Conservation (phyloP, 495 filamentous ascomycete genomes). For the Sphaerosporella brunnea region DNA sequence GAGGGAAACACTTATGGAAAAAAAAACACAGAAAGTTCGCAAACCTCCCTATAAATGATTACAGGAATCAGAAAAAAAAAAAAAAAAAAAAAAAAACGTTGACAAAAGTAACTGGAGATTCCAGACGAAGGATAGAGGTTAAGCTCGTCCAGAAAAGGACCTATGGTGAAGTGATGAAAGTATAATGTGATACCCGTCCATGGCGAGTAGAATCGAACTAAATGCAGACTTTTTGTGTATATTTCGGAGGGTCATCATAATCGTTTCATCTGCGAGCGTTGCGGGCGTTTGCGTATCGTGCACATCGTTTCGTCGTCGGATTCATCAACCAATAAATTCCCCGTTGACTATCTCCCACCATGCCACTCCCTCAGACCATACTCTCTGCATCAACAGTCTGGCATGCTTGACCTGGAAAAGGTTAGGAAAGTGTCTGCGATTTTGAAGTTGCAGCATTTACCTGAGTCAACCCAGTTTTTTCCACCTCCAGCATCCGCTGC, state of each 20-base stretch:
- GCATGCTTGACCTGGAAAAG: conserved; percentile 37
- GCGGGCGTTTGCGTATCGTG: conserved; percentile 12
- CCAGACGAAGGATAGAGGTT: conserved; percentile 2
- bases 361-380: conserved; percentile 43
- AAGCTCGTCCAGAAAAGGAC: conserved; percentile 2
- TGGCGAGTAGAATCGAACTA: background rate
- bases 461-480: conserved; percentile 63
- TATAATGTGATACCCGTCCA: background rate
- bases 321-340: conserved; percentile 44
- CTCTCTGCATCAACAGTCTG: conserved; percentile 44
- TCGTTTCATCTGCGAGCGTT: conserved; percentile 8
- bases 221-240: background rate
- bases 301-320: background rate
- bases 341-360: conserved; percentile 48
- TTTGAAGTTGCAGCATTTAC: conserved; percentile 26
- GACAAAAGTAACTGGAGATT: conserved; percentile 6
- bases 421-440: conserved; percentile 7
- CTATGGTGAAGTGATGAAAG: background rate
- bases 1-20: background rate
- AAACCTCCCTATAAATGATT: conserved; percentile 5
- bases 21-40: background rate
- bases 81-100: conserved; percentile 9
- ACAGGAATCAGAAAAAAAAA: conserved; percentile 10
- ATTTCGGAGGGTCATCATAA: background rate
- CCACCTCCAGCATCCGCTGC: conserved; percentile 48